Conservation (phyloP, 345 rosid species). For the Nasturtium officinale region DNA sequence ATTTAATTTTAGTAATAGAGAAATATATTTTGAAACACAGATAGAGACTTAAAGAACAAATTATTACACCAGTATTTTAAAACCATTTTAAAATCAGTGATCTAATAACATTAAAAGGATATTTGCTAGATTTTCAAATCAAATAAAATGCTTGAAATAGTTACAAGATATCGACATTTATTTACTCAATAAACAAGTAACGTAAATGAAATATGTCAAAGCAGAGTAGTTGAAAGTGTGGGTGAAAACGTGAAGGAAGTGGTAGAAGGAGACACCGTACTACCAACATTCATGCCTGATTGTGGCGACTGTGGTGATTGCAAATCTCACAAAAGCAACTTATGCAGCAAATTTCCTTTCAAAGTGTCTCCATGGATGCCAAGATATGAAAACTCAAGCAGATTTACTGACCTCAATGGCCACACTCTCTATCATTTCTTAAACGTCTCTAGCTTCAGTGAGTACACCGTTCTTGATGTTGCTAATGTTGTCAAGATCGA, state of each 20-base stretch:
- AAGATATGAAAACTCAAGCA: slow-evolving; percentile 61
- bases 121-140: no score
- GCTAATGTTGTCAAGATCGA: slow-evolving; percentile 72
- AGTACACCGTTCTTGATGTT: slow-evolving; percentile 74
- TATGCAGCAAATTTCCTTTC: slow-evolving; percentile 73
- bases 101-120: no score
- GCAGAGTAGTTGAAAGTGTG: slow-evolving; percentile 80
- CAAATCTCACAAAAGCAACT: slow-evolving; percentile 69
- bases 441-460: slow-evolving; percentile 72
- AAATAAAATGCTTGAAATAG: neutral
- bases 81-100: neutral
- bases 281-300: slow-evolving; percentile 74
- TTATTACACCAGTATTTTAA: no score
- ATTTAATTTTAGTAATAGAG: no score
- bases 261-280: slow-evolving; percentile 63
- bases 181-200: no score
- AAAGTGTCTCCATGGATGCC: slow-evolving; percentile 77
- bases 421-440: slow-evolving; percentile 67
- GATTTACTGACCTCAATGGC: slow-evolving; percentile 80
- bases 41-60: no score
- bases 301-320: slow-evolving; percentile 79
- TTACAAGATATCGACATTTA: neutral
- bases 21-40: no score
- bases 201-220: neutral
- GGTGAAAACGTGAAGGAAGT: slow-evolving; percentile 72